Percentiles rank a stretch among this genome's conserved stretches.
Evolutionary conservation across 768 basidiomycete species (phyloP).

Genomic region (Boletus fagicola): DNA sequence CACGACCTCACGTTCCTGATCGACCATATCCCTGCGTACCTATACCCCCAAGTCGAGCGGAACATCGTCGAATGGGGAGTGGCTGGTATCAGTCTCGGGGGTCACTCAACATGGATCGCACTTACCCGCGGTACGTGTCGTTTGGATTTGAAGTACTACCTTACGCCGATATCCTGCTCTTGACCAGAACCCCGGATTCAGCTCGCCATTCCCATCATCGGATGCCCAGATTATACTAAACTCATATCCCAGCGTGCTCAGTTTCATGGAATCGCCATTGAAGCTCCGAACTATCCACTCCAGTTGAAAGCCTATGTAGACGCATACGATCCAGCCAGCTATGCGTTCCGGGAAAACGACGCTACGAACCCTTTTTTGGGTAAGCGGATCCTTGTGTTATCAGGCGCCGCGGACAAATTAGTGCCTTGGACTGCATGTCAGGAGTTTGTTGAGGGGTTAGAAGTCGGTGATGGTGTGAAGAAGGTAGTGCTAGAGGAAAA

Average conservation of each 20-base stretch:
- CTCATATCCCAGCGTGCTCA: slow-evolving; percentile 59
- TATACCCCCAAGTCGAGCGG: slow-evolving; percentile 68
- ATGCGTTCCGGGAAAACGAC: slow-evolving; percentile 40
- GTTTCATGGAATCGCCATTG: slow-evolving; percentile 40
- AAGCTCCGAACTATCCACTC: slow-evolving; percentile 56
- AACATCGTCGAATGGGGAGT: slow-evolving; percentile 66
- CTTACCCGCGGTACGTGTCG: slow-evolving; percentile 44
- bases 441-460: slow-evolving; percentile 54
- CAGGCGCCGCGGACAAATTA: slow-evolving; percentile 59
- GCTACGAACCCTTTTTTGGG: slow-evolving; percentile 58
- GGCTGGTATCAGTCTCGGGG: slow-evolving; percentile 78
- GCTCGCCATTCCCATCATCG: slow-evolving; percentile 55
- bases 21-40: slow-evolving; percentile 70
- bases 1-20: slow-evolving; percentile 78
- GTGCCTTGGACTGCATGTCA: slow-evolving; percentile 65
- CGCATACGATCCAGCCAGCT: slow-evolving; percentile 43
- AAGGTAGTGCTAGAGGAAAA: slow-evolving; percentile 51
- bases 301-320: slow-evolving; percentile 49
- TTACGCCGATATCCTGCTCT: neutral
- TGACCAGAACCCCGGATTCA: slow-evolving; percentile 44
- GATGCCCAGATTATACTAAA: slow-evolving; percentile 65
- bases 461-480: slow-evolving; percentile 58
- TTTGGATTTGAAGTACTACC: neutral
- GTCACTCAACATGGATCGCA: slow-evolving; percentile 78
- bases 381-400: slow-evolving; percentile 72